phyloP scores from a whole-genome alignment of 345 rosid species.

The Arabidopsis arenosa region DNA sequence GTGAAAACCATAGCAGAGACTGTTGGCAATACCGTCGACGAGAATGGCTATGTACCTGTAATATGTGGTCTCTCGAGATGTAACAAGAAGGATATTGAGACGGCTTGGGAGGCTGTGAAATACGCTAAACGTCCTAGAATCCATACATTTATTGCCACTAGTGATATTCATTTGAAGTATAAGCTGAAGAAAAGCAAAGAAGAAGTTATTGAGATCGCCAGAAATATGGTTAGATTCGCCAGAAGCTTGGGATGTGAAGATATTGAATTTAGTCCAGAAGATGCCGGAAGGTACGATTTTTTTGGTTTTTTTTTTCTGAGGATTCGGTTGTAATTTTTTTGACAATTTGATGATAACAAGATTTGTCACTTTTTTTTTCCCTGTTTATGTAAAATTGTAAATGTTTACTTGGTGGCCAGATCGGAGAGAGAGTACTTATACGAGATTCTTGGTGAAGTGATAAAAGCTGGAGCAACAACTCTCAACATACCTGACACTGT shows the following conservation, averaged over 20 bases:
- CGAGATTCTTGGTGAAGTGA: constrained; percentile 27
- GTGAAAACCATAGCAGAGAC: background rate
- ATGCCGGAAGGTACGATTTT: constrained; percentile 16
- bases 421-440: constrained; percentile 25
- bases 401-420: background rate
- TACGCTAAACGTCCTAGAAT: constrained; percentile 19
- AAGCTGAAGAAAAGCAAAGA: constrained; percentile 6
- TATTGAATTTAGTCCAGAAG: constrained; percentile 26
- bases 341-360: background rate
- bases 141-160: constrained; percentile 7
- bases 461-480: constrained; percentile 24
- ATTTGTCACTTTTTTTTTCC: too few relatives aligned
- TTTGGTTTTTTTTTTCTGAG: background rate
- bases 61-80: constrained; percentile 17
- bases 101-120: constrained; percentile 22
- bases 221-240: constrained; percentile 11
- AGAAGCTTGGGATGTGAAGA: constrained; percentile 20
- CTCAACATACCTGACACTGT: constrained; percentile 28
- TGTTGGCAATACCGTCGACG: background rate
- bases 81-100: constrained; percentile 22
- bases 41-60: background rate
- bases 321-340: background rate
- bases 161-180: constrained; percentile 22
- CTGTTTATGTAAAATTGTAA: too few relatives aligned
- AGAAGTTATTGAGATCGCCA: constrained; percentile 11